Conservation (phyloP, 192 early-diverging fungal species). For the Linnemannia zychae region DNA sequence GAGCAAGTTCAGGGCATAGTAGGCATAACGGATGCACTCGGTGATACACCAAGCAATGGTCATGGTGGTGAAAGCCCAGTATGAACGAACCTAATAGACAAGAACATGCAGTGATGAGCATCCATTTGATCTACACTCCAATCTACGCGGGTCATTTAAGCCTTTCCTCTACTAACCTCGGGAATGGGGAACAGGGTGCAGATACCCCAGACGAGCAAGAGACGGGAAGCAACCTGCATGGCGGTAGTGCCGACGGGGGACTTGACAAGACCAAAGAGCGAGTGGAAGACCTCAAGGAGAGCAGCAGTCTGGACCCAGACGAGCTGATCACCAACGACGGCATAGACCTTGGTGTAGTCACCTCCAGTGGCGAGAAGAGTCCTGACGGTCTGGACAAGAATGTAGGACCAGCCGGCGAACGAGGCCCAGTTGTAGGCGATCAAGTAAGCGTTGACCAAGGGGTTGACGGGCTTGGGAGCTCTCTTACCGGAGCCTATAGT, state of each 20-base stretch:
- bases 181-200: slow-evolving; percentile 77
- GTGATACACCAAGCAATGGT: slow-evolving; percentile 92
- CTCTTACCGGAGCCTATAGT: slow-evolving; percentile 41
- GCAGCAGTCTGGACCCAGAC: slow-evolving; percentile 87
- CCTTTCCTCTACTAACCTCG: slow-evolving; percentile 48
- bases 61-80: slow-evolving; percentile 85
- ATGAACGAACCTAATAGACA: slow-evolving; percentile 65
- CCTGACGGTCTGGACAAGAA: slow-evolving; percentile 69
- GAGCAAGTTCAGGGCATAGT: slow-evolving; percentile 84
- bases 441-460: slow-evolving; percentile 74
- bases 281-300: slow-evolving; percentile 80
- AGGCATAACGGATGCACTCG: slow-evolving; percentile 93
- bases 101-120: neutral
- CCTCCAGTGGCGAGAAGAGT: slow-evolving; percentile 67
- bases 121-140: neutral
- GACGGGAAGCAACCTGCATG: slow-evolving; percentile 90
- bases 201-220: slow-evolving; percentile 88
- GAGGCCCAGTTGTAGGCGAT: slow-evolving; percentile 89
- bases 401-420: slow-evolving; percentile 84
- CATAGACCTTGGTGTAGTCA: slow-evolving; percentile 74
- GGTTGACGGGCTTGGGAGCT: slow-evolving; percentile 49
- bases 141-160: neutral
- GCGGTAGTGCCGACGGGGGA: slow-evolving; percentile 84
- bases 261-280: slow-evolving; percentile 78
- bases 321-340: slow-evolving; percentile 70